phyloP scores from a whole-genome alignment of 169 alveolate genomes.

The Plasmodium berghei region DNA sequence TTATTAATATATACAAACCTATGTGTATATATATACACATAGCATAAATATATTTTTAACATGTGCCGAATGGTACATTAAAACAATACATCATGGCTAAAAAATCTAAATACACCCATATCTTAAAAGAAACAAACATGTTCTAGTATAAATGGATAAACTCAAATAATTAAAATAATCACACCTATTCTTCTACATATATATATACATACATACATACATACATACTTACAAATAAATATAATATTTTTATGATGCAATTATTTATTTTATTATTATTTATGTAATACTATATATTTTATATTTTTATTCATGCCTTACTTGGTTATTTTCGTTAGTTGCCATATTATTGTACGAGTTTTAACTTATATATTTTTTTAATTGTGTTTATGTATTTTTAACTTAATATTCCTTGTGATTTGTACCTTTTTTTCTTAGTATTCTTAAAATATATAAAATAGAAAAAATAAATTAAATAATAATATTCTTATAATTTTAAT shows the following conservation, averaged over 20 bases:
- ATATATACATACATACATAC: background rate
- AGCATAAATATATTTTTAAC: no score
- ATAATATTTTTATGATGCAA: no score
- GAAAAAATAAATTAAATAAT: constrained; percentile 20
- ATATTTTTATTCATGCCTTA: constrained; percentile 18
- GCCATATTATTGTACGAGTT: constrained; percentile 43
- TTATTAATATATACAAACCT: background rate
- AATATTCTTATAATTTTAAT: background rate
- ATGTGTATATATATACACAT: constrained; percentile 4
- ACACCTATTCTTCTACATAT: background rate
- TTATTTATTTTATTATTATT: no score
- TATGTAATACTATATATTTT: background rate
- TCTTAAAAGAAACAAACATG: background rate
- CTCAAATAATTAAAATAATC: background rate
- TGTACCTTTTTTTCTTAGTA: constrained; percentile 5
- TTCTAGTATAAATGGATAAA: background rate
- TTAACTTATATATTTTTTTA: constrained; percentile 6
- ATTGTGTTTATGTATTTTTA: background rate
- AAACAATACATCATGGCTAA: no score
- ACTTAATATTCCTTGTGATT: background rate
- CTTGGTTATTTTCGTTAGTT: constrained; percentile 63
- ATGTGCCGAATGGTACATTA: no score
- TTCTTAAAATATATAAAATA: background rate
- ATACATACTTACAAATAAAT: background rate
- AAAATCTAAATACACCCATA: background rate